These are phyloP conservation scores for Blumeriella jaapii DNA, from an alignment of 2,329 filamentous ascomycete genomes.

Conservation along the genomic window DNA sequence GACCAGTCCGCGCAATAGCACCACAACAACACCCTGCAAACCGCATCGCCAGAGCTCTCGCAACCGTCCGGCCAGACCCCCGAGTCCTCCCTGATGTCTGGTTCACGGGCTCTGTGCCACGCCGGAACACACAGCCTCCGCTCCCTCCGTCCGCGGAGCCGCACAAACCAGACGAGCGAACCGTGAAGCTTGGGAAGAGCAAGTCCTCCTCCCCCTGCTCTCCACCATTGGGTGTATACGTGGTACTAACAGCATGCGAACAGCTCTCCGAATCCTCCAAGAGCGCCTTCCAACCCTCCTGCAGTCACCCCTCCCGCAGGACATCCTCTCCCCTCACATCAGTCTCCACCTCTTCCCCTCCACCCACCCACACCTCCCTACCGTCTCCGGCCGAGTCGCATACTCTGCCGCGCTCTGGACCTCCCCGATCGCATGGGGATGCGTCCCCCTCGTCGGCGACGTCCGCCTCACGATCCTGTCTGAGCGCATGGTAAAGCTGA, in stretches of 20 bases:
- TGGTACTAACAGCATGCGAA: constrained; percentile 14
- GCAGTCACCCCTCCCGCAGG: constrained; percentile 56
- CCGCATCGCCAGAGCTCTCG: constrained; percentile 14
- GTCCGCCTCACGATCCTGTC: constrained; percentile 79
- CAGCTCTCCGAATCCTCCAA: constrained; percentile 54
- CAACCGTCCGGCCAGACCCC: constrained; percentile 19
- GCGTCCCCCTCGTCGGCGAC: constrained; percentile 81
- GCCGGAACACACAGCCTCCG: constrained; percentile 5
- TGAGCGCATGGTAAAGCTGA: constrained; percentile 59
- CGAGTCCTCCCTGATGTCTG: constrained; percentile 30
- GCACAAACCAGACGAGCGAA: constrained; percentile 40
- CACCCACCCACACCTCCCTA: constrained; percentile 79
- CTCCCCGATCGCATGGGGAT: constrained; percentile 89
- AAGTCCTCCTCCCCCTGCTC: constrained; percentile 10
- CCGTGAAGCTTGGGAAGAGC: constrained; percentile 38
- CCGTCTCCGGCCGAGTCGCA: constrained; percentile 79
- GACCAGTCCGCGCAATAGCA: constrained; percentile 2
- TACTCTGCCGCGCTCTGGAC: constrained; percentile 95
- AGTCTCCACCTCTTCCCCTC: constrained; percentile 59
- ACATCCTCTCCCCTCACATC: constrained; percentile 66
- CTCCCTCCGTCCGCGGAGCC: constrained; percentile 9
- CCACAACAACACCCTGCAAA: constrained; percentile 5
- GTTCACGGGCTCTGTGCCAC: constrained; percentile 32
- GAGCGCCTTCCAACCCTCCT: constrained; percentile 55
- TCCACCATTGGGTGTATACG: too few relatives aligned